These are phyloP conservation scores for Trametopsis cervina DNA, from an alignment of 768 basidiomycete species.

Conservation along the genomic window DNA sequence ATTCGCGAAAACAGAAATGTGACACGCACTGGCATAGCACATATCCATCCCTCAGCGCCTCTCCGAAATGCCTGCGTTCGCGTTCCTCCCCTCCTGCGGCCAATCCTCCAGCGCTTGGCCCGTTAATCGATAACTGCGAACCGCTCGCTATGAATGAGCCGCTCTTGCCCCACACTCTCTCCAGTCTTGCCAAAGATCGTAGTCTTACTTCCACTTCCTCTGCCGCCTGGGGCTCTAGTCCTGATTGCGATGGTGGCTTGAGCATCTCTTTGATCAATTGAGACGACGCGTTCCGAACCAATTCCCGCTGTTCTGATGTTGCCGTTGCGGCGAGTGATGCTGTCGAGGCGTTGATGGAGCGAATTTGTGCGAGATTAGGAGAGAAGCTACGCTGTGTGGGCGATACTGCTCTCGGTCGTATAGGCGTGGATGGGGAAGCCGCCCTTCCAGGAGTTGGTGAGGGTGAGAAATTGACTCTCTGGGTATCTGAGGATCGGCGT, in stretches of 20 bases:
- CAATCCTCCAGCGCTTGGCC: constrained; percentile 26
- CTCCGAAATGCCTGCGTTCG: constrained; percentile 65
- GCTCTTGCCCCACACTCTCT: constrained; percentile 72
- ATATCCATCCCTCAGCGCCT: constrained; percentile 77
- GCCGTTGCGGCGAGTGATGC: constrained; percentile 35
- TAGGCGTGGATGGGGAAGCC: constrained; percentile 34
- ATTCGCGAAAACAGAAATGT: constrained; percentile 5
- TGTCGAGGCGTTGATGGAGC: constrained; percentile 53
- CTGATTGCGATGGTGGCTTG: constrained; percentile 50
- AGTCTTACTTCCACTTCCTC: constrained; percentile 70
- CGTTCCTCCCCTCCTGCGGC: constrained; percentile 62
- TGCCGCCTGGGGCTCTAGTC: constrained; percentile 50
- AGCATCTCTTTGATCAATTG: constrained; percentile 62
- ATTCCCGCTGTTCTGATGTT: constrained; percentile 52
- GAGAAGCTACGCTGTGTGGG: constrained; percentile 23
- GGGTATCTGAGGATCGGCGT: constrained; percentile 23
- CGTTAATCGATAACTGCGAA: constrained; percentile 26
- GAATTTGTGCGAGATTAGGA: constrained; percentile 40
- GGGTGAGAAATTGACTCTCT: constrained; percentile 26
- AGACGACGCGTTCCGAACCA: constrained; percentile 58
- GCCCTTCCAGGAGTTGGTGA: constrained; percentile 38
- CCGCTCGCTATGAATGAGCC: constrained; percentile 38
- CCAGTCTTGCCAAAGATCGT: constrained; percentile 53
- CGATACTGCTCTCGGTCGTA: constrained; percentile 33
- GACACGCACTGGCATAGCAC: constrained; percentile 82